Percentiles rank a stretch among this genome's conserved stretches.
phyloP scores from a whole-genome alignment of 768 basidiomycete genomes.

The Asterophora parasitica region DNA sequence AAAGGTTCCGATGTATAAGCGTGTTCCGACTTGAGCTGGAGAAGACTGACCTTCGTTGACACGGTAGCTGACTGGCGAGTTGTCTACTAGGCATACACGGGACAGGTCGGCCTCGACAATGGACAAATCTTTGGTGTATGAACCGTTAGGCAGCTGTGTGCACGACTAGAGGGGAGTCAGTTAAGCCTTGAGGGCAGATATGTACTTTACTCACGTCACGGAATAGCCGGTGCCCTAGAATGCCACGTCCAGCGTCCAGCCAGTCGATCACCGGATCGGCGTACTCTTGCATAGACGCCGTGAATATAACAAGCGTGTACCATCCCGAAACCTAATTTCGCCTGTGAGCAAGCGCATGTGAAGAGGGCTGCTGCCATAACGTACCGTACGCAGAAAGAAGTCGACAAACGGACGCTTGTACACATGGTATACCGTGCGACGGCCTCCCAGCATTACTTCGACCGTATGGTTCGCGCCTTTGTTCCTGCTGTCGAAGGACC shows the following conservation, averaged over 20 bases:
- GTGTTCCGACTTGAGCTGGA: slow-evolving; percentile 2
- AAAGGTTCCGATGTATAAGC: slow-evolving; percentile 1
- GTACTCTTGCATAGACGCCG: slow-evolving; percentile 98
- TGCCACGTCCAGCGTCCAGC: slow-evolving; percentile 92
- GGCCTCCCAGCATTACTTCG: slow-evolving; percentile 85
- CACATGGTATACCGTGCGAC: slow-evolving; percentile 92
- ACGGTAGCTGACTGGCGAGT: slow-evolving; percentile 89
- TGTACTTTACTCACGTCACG: slow-evolving; percentile 67
- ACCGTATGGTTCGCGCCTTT: slow-evolving; percentile 81
- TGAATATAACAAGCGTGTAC: slow-evolving; percentile 99
- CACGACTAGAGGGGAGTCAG: slow-evolving; percentile 60
- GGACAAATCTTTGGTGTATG: slow-evolving; percentile 90
- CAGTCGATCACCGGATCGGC: slow-evolving; percentile 99
- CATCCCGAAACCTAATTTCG: slow-evolving; percentile 80
- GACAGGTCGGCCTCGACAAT: slow-evolving; percentile 86
- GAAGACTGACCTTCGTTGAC: slow-evolving; percentile 78
- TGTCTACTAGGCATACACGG: slow-evolving; percentile 93
- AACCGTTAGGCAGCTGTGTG: slow-evolving; percentile 86
- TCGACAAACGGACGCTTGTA: slow-evolving; percentile 98
- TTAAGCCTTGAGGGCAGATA: not conserved
- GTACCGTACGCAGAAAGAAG: slow-evolving; percentile 84
- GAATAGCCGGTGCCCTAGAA: slow-evolving; percentile 85
- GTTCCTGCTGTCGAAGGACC: slow-evolving; percentile 48
- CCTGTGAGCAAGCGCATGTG: slow-evolving; percentile 9
- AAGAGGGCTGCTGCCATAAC: slow-evolving; percentile 14